Evolutionary conservation across 345 rosid genomes (phyloP).

Genomic region (Cardamine chenopodiifolia): DNA sequence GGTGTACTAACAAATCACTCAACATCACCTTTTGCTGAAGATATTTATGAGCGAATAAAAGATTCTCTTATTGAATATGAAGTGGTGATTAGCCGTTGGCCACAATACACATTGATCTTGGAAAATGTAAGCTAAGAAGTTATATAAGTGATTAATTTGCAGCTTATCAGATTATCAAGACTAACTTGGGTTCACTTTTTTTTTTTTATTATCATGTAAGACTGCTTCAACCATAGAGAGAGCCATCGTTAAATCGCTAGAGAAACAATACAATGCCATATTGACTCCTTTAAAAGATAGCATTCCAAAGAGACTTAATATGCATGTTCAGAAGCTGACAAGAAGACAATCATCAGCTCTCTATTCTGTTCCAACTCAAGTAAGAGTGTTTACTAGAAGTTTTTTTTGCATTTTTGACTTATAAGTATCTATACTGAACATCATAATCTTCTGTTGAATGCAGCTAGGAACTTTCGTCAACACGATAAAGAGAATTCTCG

Average conservation of each 20-base stretch:
- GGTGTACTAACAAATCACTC: constrained; percentile 84
- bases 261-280: constrained; percentile 86
- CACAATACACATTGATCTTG: constrained; percentile 78
- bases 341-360: constrained; percentile 79
- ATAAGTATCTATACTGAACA: not conserved
- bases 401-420: not conserved
- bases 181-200: not conserved
- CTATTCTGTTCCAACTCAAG: constrained; percentile 83
- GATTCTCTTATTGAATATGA: constrained; percentile 75
- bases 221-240: constrained; percentile 81
- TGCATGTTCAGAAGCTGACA: constrained; percentile 94
- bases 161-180: not conserved
- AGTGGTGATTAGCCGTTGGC: constrained; percentile 93
- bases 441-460: constrained; percentile 22
- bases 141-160: constrained; percentile 1
- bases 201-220: constrained; percentile 43
- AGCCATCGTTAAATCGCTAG: constrained; percentile 79
- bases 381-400: constrained; percentile 38
- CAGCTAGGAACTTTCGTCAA: constrained; percentile 88
- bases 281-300: constrained; percentile 86
- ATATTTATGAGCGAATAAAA: constrained; percentile 81
- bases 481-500: constrained; percentile 90
- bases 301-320: constrained; percentile 81
- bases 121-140: constrained; percentile 63
- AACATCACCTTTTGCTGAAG: constrained; percentile 94